Evolutionary conservation across 164 flowering plant species (phyloP).

Genomic region (Chloranthus sessilifolius): DNA sequence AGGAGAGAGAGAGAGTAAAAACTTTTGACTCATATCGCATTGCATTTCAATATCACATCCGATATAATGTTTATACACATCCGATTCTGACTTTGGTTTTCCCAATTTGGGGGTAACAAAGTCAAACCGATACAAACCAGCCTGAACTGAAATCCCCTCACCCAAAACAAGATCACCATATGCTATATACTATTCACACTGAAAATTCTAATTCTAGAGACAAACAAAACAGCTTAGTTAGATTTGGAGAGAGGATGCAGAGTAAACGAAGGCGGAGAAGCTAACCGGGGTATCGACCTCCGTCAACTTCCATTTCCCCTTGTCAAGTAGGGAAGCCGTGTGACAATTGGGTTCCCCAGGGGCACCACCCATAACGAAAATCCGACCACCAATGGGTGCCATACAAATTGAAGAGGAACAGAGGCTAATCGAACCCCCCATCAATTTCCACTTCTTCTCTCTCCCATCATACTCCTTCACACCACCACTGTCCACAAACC

Average conservation of each 20-base stretch:
- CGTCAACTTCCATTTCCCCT: conserved; percentile 7
- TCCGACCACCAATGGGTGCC: conserved; percentile 1
- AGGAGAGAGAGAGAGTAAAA: too few relatives aligned
- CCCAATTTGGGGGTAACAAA: too few relatives aligned
- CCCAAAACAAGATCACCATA: too few relatives aligned
- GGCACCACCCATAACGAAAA: conserved; percentile 7
- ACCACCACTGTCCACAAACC: conserved; percentile 4
- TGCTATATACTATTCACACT: too few relatives aligned
- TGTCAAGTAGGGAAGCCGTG: conserved; percentile 5
- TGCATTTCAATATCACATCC: too few relatives aligned
- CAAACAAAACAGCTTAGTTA: too few relatives aligned
- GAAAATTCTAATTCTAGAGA: too few relatives aligned
- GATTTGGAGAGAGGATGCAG: conserved; percentile 8
- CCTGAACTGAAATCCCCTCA: too few relatives aligned
- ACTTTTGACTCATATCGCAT: too few relatives aligned
- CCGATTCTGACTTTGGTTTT: too few relatives aligned
- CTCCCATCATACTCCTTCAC: conserved; percentile 8
- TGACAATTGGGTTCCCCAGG: neutral
- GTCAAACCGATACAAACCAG: too few relatives aligned
- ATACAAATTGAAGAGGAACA: conserved; percentile 8
- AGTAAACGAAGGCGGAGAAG: conserved; percentile 12
- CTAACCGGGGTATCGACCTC: conserved; percentile 6
- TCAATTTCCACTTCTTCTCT: conserved; percentile 9
- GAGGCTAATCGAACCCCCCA: neutral
- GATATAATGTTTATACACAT: too few relatives aligned